Evolutionary conservation across 2,329 filamentous ascomycete species (phyloP).

Genomic region (Aspergillus pseudotamarii): DNA sequence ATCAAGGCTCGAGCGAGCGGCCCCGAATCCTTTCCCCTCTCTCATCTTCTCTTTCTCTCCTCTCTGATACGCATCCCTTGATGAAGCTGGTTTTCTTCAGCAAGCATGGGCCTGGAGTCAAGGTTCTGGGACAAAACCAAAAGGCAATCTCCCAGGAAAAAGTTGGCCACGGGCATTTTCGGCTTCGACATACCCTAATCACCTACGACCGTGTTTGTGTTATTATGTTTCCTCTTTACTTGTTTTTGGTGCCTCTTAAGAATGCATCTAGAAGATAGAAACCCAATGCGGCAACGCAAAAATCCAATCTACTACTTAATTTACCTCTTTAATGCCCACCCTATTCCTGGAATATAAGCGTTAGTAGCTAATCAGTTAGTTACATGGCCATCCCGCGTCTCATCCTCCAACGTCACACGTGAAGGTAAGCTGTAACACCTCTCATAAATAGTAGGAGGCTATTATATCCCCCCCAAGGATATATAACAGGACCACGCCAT

Average conservation of each 20-base stretch:
- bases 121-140: neutral
- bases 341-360: neutral
- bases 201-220: neutral
- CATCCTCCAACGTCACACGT: neutral
- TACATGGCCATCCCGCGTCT: neutral
- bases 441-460: neutral
- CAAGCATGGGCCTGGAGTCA: conserved; percentile 15
- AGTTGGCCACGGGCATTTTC: neutral
- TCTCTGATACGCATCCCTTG: conserved; percentile 5
- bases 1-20: neutral
- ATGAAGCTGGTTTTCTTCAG: conserved; percentile 12
- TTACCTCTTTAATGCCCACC: neutral
- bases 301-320: neutral
- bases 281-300: conserved; percentile 12
- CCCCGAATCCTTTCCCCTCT: conserved; percentile 1
- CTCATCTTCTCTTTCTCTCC: neutral
- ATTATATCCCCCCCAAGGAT: neutral
- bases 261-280: conserved; percentile 9
- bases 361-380: neutral
- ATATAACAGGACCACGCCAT: neutral
- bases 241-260: neutral
- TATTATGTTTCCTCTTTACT: neutral
- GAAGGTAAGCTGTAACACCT: neutral
- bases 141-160: neutral
- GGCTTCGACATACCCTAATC: neutral